A percentile compares a stretch with the other conserved stretches of the same genome.
phyloP scores from a whole-genome alignment of 768 basidiomycete species.

The Kwoniella heveanensis region DNA sequence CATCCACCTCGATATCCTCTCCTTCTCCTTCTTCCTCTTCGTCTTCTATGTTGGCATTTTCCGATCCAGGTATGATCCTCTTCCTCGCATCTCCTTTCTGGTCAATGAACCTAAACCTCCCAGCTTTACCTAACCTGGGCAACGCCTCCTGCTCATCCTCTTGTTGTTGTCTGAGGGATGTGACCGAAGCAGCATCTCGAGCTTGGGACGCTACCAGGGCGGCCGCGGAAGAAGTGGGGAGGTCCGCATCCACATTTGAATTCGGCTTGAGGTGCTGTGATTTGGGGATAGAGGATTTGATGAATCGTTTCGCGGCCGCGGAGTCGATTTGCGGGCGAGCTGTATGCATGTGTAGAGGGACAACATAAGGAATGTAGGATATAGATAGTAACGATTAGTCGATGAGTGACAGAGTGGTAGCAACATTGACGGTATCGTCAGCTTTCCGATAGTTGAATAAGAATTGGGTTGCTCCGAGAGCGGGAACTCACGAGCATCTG shows the following conservation, averaged over 20 bases:
- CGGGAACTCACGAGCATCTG: conserved; percentile 40
- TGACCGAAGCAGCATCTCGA: no score
- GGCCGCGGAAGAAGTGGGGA: conserved; percentile 22
- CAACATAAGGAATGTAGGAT: no score
- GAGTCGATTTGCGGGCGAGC: conserved; percentile 37
- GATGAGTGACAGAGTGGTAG: background rate
- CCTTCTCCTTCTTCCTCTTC: conserved; percentile 23
- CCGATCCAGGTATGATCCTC: conserved; percentile 22
- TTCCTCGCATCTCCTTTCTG: conserved; percentile 9
- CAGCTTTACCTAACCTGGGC: conserved; percentile 18
- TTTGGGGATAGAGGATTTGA: conserved; percentile 40
- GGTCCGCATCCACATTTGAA: background rate
- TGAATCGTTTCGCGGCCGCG: conserved; percentile 48
- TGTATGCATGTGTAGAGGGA: no score
- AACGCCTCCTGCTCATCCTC: conserved; percentile 16
- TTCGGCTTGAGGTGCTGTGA: conserved; percentile 33
- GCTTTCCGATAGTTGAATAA: background rate
- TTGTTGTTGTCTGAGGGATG: conserved; percentile 17
- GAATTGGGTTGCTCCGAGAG: no score
- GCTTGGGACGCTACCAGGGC: conserved; percentile 19
- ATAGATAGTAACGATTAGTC: no score
- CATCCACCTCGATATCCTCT: conserved; percentile 13
- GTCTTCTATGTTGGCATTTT: conserved; percentile 1
- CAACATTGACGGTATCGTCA: conserved; percentile 1
- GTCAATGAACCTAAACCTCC: conserved; percentile 36